Evolutionary conservation across 2,329 filamentous ascomycete species (phyloP).

Genomic region (Hypoxylon sp.): DNA sequence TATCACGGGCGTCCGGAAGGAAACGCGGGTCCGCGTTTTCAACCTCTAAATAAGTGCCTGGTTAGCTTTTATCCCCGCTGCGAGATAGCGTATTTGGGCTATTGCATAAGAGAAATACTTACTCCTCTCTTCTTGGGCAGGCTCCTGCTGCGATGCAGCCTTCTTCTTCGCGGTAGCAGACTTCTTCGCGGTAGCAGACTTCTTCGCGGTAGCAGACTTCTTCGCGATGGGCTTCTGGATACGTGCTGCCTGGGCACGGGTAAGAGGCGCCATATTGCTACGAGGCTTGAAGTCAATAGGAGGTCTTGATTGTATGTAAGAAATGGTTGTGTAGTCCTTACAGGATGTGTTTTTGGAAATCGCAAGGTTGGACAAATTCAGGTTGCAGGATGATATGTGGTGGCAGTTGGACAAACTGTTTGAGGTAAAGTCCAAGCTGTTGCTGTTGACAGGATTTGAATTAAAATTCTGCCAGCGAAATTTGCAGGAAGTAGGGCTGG

Average conservation of each 20-base stretch:
- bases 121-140: background rate
- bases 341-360: too few species aligned
- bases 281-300: slow-evolving; percentile 17
- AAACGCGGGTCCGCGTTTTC: too few species aligned
- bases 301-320: slow-evolving; percentile 2
- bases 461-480: background rate
- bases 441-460: background rate
- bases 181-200: too few species aligned
- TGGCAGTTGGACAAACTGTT: background rate
- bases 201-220: too few species aligned
- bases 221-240: too few species aligned
- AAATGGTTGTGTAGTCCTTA: background rate
- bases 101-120: background rate
- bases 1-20: too few species aligned
- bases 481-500: background rate
- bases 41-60: background rate
- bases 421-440: background rate
- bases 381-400: background rate
- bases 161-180: too few species aligned
- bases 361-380: too few species aligned
- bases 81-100: background rate
- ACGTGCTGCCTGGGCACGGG: too few species aligned
- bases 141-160: background rate
- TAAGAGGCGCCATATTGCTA: too few species aligned
- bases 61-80: background rate